phyloP scores from a whole-genome alignment of 345 rosid genomes.

The Carallia pectinifolia region DNA sequence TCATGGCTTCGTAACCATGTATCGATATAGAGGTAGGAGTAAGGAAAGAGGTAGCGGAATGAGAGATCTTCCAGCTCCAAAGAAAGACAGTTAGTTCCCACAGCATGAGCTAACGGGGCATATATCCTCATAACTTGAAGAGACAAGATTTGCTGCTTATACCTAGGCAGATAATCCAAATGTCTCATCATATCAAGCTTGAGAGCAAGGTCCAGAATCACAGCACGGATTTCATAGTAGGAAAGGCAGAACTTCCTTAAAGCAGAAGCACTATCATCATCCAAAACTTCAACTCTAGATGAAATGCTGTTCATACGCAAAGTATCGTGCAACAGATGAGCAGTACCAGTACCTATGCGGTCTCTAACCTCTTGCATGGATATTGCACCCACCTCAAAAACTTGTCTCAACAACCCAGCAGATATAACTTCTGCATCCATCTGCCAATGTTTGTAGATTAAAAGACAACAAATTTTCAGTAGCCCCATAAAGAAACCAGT shows the following conservation, averaged over 20 bases:
- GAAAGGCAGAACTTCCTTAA: slow-evolving; percentile 82
- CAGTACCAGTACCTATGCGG: slow-evolving; percentile 68
- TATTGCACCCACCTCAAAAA: slow-evolving; percentile 58
- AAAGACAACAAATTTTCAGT: not conserved
- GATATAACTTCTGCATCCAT: slow-evolving; percentile 99
- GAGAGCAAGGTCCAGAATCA: slow-evolving; percentile 66
- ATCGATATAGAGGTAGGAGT: slow-evolving; percentile 73
- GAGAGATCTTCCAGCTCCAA: slow-evolving; percentile 90
- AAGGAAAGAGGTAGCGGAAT: slow-evolving; percentile 73
- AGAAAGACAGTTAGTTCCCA: slow-evolving; percentile 60
- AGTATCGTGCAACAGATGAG: slow-evolving; percentile 82
- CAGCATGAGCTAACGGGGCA: slow-evolving; percentile 87
- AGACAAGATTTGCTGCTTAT: slow-evolving; percentile 64
- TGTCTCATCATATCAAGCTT: slow-evolving; percentile 91
- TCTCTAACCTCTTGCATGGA: slow-evolving; percentile 62
- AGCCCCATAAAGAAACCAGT: too few species aligned
- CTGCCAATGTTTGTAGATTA: slow-evolving; percentile 28
- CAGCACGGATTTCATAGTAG: slow-evolving; percentile 83
- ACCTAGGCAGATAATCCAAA: slow-evolving; percentile 71
- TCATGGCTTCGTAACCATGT: slow-evolving; percentile 75
- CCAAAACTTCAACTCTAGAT: slow-evolving; percentile 60
- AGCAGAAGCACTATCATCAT: slow-evolving; percentile 74
- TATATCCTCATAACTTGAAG: slow-evolving; percentile 79
- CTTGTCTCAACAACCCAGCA: slow-evolving; percentile 69
- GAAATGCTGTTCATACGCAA: slow-evolving; percentile 68